A percentile compares a stretch with the other conserved stretches of the same genome.
These are phyloP conservation scores for Cryptosporidium sp. DNA, from an alignment of 169 alveolate genomes.

Conservation along the genomic window DNA sequence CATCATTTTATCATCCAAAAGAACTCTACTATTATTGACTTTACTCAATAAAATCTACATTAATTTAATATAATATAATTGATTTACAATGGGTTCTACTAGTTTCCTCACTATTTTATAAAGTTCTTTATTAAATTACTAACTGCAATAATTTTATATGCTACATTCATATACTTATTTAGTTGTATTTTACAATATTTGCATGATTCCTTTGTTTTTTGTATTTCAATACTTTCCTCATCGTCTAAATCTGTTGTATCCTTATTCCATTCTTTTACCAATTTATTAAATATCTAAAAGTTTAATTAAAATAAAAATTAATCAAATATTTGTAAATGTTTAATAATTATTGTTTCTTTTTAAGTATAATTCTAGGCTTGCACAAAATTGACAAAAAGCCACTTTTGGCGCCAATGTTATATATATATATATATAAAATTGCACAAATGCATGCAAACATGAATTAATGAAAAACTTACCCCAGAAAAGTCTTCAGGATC, in stretches of 20 bases:
- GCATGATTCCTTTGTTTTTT: conserved; percentile 30
- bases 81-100: neutral
- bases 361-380: neutral
- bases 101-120: conserved; percentile 21
- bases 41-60: neutral
- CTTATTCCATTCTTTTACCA: conserved; percentile 57
- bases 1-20: conserved; percentile 45
- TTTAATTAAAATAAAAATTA: neutral
- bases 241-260: conserved; percentile 35
- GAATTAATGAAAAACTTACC: conserved; percentile 25
- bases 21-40: conserved; percentile 14
- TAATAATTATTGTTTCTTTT: neutral
- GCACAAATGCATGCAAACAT: neutral
- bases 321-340: neutral
- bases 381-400: neutral
- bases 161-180: conserved; percentile 67
- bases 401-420: neutral
- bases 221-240: conserved; percentile 44
- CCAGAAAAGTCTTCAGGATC: conserved; percentile 69
- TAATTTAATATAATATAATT: neutral
- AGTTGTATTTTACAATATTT: conserved; percentile 27
- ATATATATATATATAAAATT: no score
- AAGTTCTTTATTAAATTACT: conserved; percentile 67
- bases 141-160: conserved; percentile 57
- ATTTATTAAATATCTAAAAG: conserved; percentile 45